A percentile compares a stretch with the other conserved stretches of the same genome.
Evolutionary conservation across 768 basidiomycete genomes (phyloP).

Genomic region (Tricholoma saponaceum): DNA sequence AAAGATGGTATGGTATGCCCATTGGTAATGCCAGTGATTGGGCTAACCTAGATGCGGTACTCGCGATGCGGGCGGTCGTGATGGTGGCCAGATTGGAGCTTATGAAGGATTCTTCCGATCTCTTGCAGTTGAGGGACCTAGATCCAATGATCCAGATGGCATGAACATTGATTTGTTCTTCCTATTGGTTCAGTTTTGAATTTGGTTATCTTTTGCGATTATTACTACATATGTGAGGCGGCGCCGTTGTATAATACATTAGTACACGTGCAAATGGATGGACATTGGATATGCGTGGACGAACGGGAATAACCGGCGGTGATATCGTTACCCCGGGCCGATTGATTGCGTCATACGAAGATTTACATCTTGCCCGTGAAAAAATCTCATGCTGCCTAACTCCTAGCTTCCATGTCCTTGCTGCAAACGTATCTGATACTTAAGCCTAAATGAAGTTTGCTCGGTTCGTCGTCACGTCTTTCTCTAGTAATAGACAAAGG

Average conservation of each 20-base stretch:
- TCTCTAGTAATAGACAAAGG: not conserved
- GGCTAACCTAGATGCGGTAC: constrained; percentile 8
- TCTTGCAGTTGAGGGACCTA: constrained; percentile 6
- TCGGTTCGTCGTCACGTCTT: not conserved
- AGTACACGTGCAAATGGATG: too few relatives aligned
- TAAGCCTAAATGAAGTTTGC: not conserved
- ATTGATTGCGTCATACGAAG: too few relatives aligned
- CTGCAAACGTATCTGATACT: too few relatives aligned
- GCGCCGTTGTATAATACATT: too few relatives aligned
- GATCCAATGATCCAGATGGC: constrained; percentile 13
- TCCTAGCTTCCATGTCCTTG: too few relatives aligned
- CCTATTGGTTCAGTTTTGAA: not conserved
- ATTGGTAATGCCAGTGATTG: constrained; percentile 5
- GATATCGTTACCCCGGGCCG: too few relatives aligned
- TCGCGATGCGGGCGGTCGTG: constrained; percentile 9
- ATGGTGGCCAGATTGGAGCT: constrained; percentile 10
- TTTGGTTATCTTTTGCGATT: too few relatives aligned
- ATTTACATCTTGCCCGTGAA: too few relatives aligned
- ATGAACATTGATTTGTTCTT: not conserved
- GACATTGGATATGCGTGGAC: too few relatives aligned
- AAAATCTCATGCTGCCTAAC: too few relatives aligned
- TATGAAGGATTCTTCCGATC: constrained; percentile 9
- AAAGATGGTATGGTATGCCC: constrained; percentile 8
- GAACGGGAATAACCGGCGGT: too few relatives aligned
- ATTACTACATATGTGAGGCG: too few relatives aligned